Base-by-base conservation (phyloP, 2,329 filamentous ascomycete species). In the Ceratocystis destructans region DNA sequence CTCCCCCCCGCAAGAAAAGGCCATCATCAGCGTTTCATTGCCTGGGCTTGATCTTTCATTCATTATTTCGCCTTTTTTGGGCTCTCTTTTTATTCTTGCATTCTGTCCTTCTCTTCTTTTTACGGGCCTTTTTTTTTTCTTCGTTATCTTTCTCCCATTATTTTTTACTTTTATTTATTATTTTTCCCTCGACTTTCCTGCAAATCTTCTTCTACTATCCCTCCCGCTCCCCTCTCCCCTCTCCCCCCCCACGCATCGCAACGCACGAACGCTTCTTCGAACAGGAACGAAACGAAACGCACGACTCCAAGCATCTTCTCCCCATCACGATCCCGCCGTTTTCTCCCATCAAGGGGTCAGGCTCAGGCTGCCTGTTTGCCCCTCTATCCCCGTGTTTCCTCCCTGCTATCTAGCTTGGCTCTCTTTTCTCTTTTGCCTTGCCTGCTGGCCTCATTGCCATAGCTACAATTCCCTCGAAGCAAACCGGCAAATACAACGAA, bases 1-100 rank as follows among this genome's bases (percentile, higher is more conserved):
- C 20, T 28, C 33, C 37, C 28, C 41, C 25, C 20, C 61, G 28
- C 6, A 57, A 57, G 28, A 57, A 57, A 57, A 57, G 53, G 53
- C 61, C 37, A 62, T 62, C 61, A 46, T 46, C 25, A 62, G 37
- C 61, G 61, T 62, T 62, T 62, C 61, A 62, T 46, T 46, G 33
- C 61, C 41, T 62, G 28, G 41, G 46, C 61, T 28, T 46, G 44
- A 62, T 45, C 61, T 46, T 45, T 46, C 41, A 46, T 46, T 46
- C 37, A 62, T 46, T 46, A 62, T 46, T 10, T 62, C 25, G 12
- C 28, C n/a, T 28, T 45, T 62, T n/a, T 20, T 46, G 31, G 37
- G 37, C 37, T 41, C 12, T 41, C 37, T 41, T 41, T 12, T 41
- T 41, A 41, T 41, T 41, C 12, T 41, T 41, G 37, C 37, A 41